Evolutionary conservation across 177 flowering plant genomes (phyloP), one percentile per base, ranked within the genome.

Genomic region (Vitis hybrid): DNA sequence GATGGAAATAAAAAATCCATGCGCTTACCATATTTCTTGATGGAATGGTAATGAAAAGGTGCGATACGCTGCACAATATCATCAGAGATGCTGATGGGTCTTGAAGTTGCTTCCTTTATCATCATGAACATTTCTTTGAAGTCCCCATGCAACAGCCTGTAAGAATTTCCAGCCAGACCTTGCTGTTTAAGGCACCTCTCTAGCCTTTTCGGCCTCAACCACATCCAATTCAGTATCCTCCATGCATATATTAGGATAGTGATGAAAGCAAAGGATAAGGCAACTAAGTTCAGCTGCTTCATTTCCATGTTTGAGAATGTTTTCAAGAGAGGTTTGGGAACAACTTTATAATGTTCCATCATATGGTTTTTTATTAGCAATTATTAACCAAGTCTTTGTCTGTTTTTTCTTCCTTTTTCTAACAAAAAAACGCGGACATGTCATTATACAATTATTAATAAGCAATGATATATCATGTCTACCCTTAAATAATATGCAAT

Each of bases 131-230:
- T 56, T 52, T 79, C 76, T 50, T 69, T 79, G 35, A 65, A 0
- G 58, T 81, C 80, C 63, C 82, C 84, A 19, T n/a, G 63, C 57
- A 79, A 15, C 18, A 79, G 6, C 64, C 73, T 56, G 52, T 74
- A 79, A 1, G 80, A 58, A 32, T 62, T 79, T 16, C 82, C 84
- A 0, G 10, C 1, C 0, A 81, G 40, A 10, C 84, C 84, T 62
- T 82, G 78, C 62, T 66, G 52, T 30, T 74, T 78, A 16, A 81
- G 62, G 35, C 8, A 56, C 16, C 58, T 68, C 60, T 81, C 84
- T 1, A 81, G 74, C 67, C 18, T 71, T 74, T 71, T 81, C 9
- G 84, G 84, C 21, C 52, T 80, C 59, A 80, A 35, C 81, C 79
- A 82, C 1, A 73, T 70, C 79, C 80, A 73, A 54, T 76, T 78